Evolutionary conservation across 2,329 filamentous ascomycete genomes (phyloP).

Genomic region (Coniochaeta sp.): DNA sequence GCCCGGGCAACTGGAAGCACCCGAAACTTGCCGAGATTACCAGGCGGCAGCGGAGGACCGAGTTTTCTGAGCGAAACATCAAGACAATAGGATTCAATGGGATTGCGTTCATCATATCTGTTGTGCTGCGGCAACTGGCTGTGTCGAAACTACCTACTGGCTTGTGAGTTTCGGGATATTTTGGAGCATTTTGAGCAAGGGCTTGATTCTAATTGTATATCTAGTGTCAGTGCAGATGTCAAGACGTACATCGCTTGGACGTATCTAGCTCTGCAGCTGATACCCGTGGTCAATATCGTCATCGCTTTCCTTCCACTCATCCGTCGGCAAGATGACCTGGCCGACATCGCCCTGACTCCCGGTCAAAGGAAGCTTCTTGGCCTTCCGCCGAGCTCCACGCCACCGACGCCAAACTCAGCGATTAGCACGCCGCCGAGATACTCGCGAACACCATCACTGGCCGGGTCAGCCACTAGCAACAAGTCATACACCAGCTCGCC

Average conservation of each 20-base stretch:
- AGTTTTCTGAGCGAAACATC: conserved; percentile 72
- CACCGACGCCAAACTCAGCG: conserved; percentile 60
- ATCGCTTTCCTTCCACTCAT: conserved; percentile 66
- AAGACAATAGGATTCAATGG: conserved; percentile 62
- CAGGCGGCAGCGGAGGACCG: conserved; percentile 67
- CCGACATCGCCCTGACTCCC: conserved; percentile 87
- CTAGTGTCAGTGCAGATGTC: conserved; percentile 23
- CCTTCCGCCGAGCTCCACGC: conserved; percentile 57
- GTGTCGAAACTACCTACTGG: conserved; percentile 18
- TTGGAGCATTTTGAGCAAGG: not conserved
- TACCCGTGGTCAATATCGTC: conserved; percentile 64
- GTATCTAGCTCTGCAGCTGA: conserved; percentile 40
- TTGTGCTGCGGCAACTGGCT: conserved; percentile 16
- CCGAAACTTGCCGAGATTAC: conserved; percentile 84
- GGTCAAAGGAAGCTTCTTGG: conserved; percentile 80
- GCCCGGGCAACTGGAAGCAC: conserved; percentile 82
- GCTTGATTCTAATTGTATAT: conserved; percentile 8
- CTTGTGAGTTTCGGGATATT: conserved; percentile 25
- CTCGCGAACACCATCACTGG: conserved; percentile 61
- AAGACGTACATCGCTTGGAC: conserved; percentile 32
- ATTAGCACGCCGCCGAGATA: conserved; percentile 87
- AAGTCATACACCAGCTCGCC: conserved; percentile 52
- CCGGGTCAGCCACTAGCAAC: conserved; percentile 54
- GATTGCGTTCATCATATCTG: conserved; percentile 29
- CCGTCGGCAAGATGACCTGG: conserved; percentile 64